Conservation (phyloP, 208 protist genomes). For the Phytomonas sp. region DNA sequence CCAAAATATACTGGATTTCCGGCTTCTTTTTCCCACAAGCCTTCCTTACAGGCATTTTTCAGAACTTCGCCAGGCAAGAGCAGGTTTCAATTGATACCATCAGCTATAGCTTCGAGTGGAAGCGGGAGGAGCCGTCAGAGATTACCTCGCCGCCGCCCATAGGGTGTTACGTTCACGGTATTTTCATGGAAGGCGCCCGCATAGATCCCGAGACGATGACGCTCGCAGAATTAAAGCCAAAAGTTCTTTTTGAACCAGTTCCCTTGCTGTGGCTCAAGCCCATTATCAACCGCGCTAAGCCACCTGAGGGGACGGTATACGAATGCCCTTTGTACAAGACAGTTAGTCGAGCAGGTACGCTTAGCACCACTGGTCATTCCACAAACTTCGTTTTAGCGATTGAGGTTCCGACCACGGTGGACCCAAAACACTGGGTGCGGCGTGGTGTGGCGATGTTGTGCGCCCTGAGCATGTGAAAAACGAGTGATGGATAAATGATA, state of each 20-base stretch:
- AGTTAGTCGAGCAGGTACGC: slow-evolving; percentile 88
- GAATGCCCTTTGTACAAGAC: slow-evolving; percentile 95
- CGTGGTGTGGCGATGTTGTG: slow-evolving; percentile 89
- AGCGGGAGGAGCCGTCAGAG: slow-evolving; percentile 30
- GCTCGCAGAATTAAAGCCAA: slow-evolving; percentile 86
- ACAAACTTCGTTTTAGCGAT: slow-evolving; percentile 96
- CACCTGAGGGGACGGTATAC: slow-evolving; percentile 51
- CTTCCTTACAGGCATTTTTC: slow-evolving; percentile 91
- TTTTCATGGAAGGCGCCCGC: slow-evolving; percentile 93
- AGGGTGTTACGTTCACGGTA: slow-evolving; percentile 93
- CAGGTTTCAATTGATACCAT: slow-evolving; percentile 94
- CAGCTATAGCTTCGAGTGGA: slow-evolving; percentile 88
- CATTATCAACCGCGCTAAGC: slow-evolving; percentile 62
- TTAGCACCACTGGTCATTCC: slow-evolving; percentile 96
- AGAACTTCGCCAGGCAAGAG: slow-evolving; percentile 92
- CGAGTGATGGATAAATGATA: not conserved
- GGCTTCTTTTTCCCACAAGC: slow-evolving; percentile 97
- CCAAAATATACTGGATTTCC: slow-evolving; percentile 92
- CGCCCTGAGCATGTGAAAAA: slow-evolving; percentile 52
- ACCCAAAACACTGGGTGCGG: slow-evolving; percentile 93
- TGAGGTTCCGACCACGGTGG: slow-evolving; percentile 87
- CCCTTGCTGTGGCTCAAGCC: slow-evolving; percentile 93
- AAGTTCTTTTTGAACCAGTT: slow-evolving; percentile 90
- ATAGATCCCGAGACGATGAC: slow-evolving; percentile 27
- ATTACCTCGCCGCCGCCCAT: slow-evolving; percentile 43